phyloP scores from a whole-genome alignment of 495 filamentous ascomycete species.

The Xylaria curta region DNA sequence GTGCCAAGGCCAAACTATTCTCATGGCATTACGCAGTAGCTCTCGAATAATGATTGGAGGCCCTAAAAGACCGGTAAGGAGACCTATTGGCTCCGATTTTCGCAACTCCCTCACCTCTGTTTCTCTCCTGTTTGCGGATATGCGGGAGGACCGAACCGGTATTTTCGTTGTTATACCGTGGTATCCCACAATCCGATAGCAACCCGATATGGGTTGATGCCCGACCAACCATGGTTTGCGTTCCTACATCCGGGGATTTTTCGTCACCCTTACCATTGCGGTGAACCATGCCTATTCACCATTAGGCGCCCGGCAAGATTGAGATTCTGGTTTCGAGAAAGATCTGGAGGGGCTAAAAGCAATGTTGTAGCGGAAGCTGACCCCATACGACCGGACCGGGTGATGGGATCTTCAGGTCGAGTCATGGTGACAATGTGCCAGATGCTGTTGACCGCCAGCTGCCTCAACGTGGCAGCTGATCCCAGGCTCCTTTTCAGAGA shows the following conservation, averaged over 20 bases:
- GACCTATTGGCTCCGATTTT: background rate
- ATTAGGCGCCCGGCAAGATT: background rate
- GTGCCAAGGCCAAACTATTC: slow-evolving; percentile 1
- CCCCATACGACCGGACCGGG: slow-evolving; percentile 11
- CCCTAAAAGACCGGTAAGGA: background rate
- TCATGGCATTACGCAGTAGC: background rate
- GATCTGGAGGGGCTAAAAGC: background rate
- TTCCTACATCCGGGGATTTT: background rate
- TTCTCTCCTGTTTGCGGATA: background rate
- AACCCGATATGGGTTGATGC: background rate
- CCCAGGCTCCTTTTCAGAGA: background rate
- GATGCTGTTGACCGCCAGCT: slow-evolving; percentile 7
- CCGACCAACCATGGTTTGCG: background rate
- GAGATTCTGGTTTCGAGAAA: background rate
- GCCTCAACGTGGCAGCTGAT: too few species aligned
- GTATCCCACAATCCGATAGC: background rate
- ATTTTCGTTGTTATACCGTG: background rate
- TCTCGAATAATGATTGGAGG: background rate
- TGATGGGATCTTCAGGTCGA: background rate
- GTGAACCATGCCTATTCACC: background rate
- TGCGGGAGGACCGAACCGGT: background rate
- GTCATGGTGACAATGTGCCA: slow-evolving; percentile 7
- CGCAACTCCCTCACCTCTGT: background rate
- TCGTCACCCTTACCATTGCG: background rate
- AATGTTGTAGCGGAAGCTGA: background rate